phyloP scores from a whole-genome alignment of 192 early-diverging fungal species.

The Nowakowskiella sp. region DNA sequence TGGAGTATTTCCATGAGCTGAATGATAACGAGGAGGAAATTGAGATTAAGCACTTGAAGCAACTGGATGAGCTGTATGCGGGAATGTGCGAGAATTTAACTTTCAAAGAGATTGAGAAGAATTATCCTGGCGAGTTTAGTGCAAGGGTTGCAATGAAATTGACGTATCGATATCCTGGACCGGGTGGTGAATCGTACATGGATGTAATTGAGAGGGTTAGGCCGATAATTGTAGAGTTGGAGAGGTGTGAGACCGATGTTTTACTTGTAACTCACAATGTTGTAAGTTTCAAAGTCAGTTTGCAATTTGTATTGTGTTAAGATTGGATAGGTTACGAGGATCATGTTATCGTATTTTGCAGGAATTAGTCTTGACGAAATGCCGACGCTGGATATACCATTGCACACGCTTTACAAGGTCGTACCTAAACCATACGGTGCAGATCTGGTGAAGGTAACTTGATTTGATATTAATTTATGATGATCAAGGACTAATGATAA shows the following conservation, averaged over 20 bases:
- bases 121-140: conserved; percentile 73
- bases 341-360: conserved; percentile 82
- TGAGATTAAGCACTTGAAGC: conserved; percentile 53
- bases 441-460: conserved; percentile 41
- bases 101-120: conserved; percentile 63
- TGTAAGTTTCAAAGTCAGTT: conserved; percentile 31
- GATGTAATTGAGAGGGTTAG: conserved; percentile 92
- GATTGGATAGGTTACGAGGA: conserved; percentile 49
- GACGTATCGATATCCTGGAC: conserved; percentile 89
- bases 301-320: not conserved
- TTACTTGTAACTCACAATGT: conserved; percentile 91
- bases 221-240: conserved; percentile 91
- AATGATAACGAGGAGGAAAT: conserved; percentile 67
- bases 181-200: conserved; percentile 87
- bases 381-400: conserved; percentile 70
- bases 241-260: conserved; percentile 80
- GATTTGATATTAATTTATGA: no score
- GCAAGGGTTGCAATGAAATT: conserved; percentile 81
- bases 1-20: conserved; percentile 70
- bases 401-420: conserved; percentile 73
- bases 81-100: conserved; percentile 52
- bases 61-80: conserved; percentile 91
- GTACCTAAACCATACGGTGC: conserved; percentile 80
- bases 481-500: no score
- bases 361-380: conserved; percentile 73